These are phyloP conservation scores for Coemansia sp. DNA, from an alignment of 192 early-diverging fungal species.

Conservation along the genomic window DNA sequence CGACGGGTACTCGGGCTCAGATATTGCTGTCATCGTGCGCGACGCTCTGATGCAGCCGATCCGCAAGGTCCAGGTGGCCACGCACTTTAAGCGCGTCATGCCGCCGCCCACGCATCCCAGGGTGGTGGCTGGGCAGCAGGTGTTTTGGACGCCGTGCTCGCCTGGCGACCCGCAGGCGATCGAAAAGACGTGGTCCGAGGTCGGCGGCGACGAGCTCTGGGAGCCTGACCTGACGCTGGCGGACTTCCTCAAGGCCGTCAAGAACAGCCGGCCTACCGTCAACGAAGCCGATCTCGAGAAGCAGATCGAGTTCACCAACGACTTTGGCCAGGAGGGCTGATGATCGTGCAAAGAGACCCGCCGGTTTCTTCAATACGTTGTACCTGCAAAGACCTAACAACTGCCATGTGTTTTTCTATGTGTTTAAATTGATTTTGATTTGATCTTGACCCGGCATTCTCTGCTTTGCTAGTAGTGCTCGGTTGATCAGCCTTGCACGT, in stretches of 20 bases:
- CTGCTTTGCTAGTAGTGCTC: no score
- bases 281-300: conserved; percentile 74
- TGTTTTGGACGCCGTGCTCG: conserved; percentile 87
- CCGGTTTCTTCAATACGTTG: no score
- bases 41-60: conserved; percentile 98
- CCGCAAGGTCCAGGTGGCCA: conserved; percentile 90
- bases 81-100: conserved; percentile 77
- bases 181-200: conserved; percentile 86
- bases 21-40: conserved; percentile 90
- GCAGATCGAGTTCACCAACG: conserved; percentile 87
- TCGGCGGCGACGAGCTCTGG: conserved; percentile 78
- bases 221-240: conserved; percentile 83
- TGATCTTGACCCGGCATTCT: no score
- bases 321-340: conserved; percentile 69
- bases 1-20: conserved; percentile 93
- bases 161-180: conserved; percentile 83
- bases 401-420: no score
- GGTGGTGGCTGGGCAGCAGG: conserved; percentile 12
- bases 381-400: no score
- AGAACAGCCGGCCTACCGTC: conserved; percentile 75
- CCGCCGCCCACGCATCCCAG: conserved; percentile 7
- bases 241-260: conserved; percentile 84
- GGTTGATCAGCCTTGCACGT: no score
- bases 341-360: no score
- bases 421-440: no score